A percentile compares a stretch with the other conserved stretches of the same genome.
Evolutionary conservation across 495 filamentous ascomycete species (phyloP).

Genomic region (Penicillium verhagenii): DNA sequence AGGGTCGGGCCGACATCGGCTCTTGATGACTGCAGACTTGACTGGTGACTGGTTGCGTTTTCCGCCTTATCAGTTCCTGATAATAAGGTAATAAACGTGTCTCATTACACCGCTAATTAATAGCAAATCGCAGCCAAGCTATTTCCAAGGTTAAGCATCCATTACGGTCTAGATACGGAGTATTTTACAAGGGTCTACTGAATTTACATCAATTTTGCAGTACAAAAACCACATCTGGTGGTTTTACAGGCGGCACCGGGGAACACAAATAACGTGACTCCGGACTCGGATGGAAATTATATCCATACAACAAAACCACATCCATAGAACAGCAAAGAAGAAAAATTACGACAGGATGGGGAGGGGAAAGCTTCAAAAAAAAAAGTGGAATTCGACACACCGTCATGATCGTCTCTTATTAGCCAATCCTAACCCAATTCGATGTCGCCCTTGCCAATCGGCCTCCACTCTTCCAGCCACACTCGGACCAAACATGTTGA

Average conservation of each 20-base stretch:
- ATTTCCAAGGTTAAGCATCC: neutral
- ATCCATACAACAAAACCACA: too few relatives aligned
- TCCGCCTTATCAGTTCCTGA: neutral
- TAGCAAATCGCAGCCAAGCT: neutral
- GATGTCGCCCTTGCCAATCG: conserved; percentile 12
- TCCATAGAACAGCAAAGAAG: neutral
- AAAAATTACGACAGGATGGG: neutral
- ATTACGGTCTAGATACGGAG: neutral
- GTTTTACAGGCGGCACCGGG: too few relatives aligned
- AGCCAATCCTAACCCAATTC: conserved; percentile 8
- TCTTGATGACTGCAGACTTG: too few relatives aligned
- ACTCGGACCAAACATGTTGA: neutral
- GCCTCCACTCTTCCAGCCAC: conserved; percentile 2
- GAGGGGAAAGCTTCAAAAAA: too few relatives aligned
- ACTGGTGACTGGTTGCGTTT: neutral
- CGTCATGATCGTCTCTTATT: conserved; percentile 15
- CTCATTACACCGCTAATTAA: conserved; percentile 2
- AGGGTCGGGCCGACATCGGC: conserved; percentile 14
- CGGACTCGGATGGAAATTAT: too few relatives aligned
- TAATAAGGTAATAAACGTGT: neutral
- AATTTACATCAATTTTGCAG: too few relatives aligned
- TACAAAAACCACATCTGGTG: too few relatives aligned
- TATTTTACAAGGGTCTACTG: too few relatives aligned
- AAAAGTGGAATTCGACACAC: neutral
- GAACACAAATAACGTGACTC: too few relatives aligned